Percentiles rank a stretch among this genome's conserved stretches.
These are phyloP conservation scores for Globisporangium barbulae DNA, from an alignment of 352 stramenopile species.

Conservation along the genomic window DNA sequence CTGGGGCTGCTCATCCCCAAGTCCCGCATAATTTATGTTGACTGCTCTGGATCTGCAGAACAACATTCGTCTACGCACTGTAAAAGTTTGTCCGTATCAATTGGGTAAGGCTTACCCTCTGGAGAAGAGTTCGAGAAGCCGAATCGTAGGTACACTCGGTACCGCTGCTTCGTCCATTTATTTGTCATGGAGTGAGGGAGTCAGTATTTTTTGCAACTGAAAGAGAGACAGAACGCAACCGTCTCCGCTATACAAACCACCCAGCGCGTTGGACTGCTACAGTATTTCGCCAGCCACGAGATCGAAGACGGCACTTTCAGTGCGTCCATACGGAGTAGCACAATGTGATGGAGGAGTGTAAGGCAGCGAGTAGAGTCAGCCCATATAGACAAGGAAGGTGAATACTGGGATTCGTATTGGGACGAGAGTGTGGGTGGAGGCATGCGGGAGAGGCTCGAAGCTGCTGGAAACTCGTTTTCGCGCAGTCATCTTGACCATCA, in stretches of 20 bases:
- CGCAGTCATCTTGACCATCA: background rate
- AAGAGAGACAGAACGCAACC: background rate
- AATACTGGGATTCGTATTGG: background rate
- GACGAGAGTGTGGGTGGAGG: too few species aligned
- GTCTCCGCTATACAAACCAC: background rate
- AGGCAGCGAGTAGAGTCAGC: too few species aligned
- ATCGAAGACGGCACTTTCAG: background rate
- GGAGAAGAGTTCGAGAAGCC: background rate
- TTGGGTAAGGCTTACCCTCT: background rate
- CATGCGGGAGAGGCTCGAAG: background rate
- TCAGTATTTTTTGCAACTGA: background rate
- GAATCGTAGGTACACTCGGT: background rate
- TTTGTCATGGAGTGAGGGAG: background rate
- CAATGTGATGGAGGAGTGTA: too few species aligned
- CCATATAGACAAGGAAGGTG: too few species aligned
- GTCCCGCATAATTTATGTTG: conserved; percentile 5
- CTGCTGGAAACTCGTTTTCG: background rate
- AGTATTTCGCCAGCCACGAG: background rate
- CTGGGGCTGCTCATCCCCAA: background rate
- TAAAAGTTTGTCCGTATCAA: background rate
- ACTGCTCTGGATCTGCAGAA: background rate
- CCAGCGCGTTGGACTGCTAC: too few species aligned
- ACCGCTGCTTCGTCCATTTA: background rate
- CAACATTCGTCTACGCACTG: background rate
- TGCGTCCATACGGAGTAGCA: background rate